A percentile compares a stretch with the other conserved stretches of the same genome.
These are phyloP conservation scores for Pestalotiopsis sp. DNA, from an alignment of 2,329 filamentous ascomycete species.

Conservation along the genomic window DNA sequence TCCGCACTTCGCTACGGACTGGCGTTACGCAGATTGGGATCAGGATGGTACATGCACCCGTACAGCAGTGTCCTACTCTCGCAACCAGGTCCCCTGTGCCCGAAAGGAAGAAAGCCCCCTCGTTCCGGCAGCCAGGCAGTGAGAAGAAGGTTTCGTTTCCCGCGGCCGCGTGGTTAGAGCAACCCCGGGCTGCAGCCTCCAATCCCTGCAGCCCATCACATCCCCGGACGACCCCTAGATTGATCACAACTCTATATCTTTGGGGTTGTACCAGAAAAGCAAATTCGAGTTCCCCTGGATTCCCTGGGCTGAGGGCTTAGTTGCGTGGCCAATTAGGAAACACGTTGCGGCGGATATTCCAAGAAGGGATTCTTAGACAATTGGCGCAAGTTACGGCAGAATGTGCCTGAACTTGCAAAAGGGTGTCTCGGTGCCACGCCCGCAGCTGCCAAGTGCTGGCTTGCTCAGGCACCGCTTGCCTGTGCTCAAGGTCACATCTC, in stretches of 20 bases:
- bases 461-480: neutral
- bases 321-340: neutral
- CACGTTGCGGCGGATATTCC: neutral
- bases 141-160: neutral
- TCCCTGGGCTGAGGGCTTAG: neutral
- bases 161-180: neutral
- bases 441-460: too few species aligned
- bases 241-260: constrained; percentile 1
- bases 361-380: neutral
- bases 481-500: neutral
- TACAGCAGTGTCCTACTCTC: too few species aligned
- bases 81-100: too few species aligned
- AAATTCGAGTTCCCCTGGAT: neutral
- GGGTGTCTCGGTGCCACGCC: too few species aligned
- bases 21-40: neutral
- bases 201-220: neutral
- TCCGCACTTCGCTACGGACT: neutral
- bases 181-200: neutral
- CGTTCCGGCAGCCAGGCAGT: neutral
- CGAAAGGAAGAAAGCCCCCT: too few species aligned
- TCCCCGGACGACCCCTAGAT: constrained; percentile 8
- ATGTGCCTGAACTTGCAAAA: too few species aligned
- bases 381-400: too few species aligned
- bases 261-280: neutral
- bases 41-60: neutral